phyloP scores from a whole-genome alignment of 345 rosid genomes.

The Fremontodendron californicum region DNA sequence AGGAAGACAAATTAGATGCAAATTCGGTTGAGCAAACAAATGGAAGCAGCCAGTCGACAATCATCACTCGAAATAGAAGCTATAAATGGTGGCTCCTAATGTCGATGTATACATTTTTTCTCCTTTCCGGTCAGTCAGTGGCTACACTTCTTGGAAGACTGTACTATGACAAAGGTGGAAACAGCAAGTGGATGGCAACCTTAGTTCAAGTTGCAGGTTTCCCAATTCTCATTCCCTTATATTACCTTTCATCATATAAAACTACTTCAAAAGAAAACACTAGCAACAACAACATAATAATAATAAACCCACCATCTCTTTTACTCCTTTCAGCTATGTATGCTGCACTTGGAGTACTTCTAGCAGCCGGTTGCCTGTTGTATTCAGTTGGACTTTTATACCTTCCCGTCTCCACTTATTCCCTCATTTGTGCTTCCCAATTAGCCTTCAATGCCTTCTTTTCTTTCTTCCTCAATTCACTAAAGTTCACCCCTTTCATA shows the following conservation, averaged over 20 bases:
- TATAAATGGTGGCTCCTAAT: slow-evolving; percentile 30
- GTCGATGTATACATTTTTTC: slow-evolving; percentile 23
- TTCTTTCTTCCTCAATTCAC: slow-evolving; percentile 38
- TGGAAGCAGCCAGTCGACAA: neutral
- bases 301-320: neutral
- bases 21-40: neutral
- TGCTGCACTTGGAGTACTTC: slow-evolving; percentile 22
- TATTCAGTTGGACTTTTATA: slow-evolving; percentile 41
- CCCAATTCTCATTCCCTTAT: slow-evolving; percentile 46
- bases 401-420: slow-evolving; percentile 44
- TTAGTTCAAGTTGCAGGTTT: slow-evolving; percentile 45
- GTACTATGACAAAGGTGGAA: slow-evolving; percentile 47
- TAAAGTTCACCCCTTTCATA: slow-evolving; percentile 40
- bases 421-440: slow-evolving; percentile 41
- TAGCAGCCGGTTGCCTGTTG: slow-evolving; percentile 25
- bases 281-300: neutral
- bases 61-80: neutral
- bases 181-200: slow-evolving; percentile 48
- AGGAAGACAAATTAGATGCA: slow-evolving; percentile 17
- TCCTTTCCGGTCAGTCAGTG: slow-evolving; percentile 43
- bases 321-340: slow-evolving; percentile 11
- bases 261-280: neutral
- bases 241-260: slow-evolving; percentile 24
- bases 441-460: slow-evolving; percentile 46
- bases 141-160: slow-evolving; percentile 42